Evolutionary conservation across 2,329 filamentous ascomycete genomes (phyloP), one percentile per base, ranked within the genome.

Genomic region (Ascochyta viciae-villosae): DNA sequence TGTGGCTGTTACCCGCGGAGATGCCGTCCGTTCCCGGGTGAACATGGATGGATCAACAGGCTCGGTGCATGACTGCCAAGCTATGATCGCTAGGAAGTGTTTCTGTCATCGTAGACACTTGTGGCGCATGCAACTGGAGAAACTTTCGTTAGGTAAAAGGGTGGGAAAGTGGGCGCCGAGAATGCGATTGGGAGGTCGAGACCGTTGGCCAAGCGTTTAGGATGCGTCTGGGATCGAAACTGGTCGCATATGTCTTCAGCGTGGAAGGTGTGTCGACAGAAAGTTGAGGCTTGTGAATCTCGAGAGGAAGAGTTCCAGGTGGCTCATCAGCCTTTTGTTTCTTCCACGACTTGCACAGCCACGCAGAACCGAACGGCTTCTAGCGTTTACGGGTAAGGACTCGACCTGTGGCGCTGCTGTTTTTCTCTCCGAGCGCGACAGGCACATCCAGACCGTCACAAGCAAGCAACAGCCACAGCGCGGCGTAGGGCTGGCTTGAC

Each of bases 281-380:
- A 27, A 15, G 33, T 22, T 56, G 53, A 48, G 48, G 38, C 48
- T 56, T 43, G 48, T 43, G 43, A 16, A 43, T 34, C 47, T 38
- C 23, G 13, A 49, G 33, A 35, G 24, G 22, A 33, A 39, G 24
- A 46, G 8, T 19, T 39, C 12, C 15, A 33, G 43, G 53, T 56
- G 47, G 47, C 53, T 56, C 42, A 50, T n/a, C 24, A 48, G 53
- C 53, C 19, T 56, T 56, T 47, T 56, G 53, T 56, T 44, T 39
- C 22, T 33, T 37, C 43, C 38, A 43, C 19, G 12, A 43, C 16
- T 56, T 56, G 53, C 53, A 56, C 53, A 56, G 53, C 53, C 53
- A 56, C 53, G 38, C 31, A 51, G 33, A 47, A 42, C 53, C 47
- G 47, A 51, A 47, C 47, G 52, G 53, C 52, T 49, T 50, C 46